phyloP scores from a whole-genome alignment of 2,329 filamentous ascomycete genomes.

The Sordariomycetes sp. region DNA sequence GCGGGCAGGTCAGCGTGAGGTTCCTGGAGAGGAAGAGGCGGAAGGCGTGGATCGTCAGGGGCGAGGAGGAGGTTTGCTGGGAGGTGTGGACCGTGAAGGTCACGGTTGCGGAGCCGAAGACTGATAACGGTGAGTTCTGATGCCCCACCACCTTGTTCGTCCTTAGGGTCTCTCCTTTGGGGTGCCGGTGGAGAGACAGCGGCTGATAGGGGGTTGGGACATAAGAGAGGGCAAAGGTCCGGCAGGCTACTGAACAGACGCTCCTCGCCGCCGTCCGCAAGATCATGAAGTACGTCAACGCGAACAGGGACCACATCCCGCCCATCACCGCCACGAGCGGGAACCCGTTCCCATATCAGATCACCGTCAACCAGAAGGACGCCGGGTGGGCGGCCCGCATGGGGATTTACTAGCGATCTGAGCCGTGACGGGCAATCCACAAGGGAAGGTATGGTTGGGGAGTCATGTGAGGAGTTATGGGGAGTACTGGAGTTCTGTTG shows the following conservation, averaged over 20 bases:
- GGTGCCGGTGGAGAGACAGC: not conserved
- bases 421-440: not conserved
- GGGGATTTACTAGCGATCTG: conserved; percentile 53
- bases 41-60: conserved; percentile 68
- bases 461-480: not conserved
- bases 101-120: conserved; percentile 81
- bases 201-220: not conserved
- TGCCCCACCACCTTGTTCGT: not conserved
- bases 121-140: conserved; percentile 62
- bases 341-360: conserved; percentile 93
- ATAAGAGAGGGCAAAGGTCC: conserved; percentile 75
- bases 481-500: not conserved
- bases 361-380: conserved; percentile 75
- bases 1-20: conserved; percentile 74
- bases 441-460: not conserved
- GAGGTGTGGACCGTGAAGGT: conserved; percentile 92
- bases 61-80: conserved; percentile 93
- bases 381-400: conserved; percentile 72
- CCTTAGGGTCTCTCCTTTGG: no score
- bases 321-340: conserved; percentile 90
- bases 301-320: conserved; percentile 90
- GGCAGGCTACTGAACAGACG: conserved; percentile 82
- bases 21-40: conserved; percentile 89
- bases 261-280: conserved; percentile 82
- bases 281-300: conserved; percentile 77